Base-by-base conservation (phyloP, 208 protist genomes). In the Leishmania braziliensis region DNA sequence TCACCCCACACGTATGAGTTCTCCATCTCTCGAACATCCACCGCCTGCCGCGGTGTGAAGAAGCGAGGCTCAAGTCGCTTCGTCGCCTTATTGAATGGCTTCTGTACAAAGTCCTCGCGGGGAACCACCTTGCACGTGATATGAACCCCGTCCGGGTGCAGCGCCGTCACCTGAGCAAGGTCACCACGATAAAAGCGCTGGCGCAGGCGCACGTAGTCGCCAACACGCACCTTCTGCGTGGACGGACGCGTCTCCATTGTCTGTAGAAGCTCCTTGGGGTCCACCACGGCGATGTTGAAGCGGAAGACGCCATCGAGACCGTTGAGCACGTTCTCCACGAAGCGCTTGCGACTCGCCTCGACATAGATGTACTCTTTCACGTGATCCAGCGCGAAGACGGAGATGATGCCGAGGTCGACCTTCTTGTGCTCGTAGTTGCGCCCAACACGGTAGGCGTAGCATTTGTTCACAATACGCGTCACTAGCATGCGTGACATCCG, bases 291-390 rank as follows among this genome's bases (percentile, higher is more conserved):
- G 77, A 98, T 97, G 56, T 95, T 93, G 79, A 90, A 94, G 36
- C 94, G 91, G 78, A 97, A 97, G 23, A 96, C 65, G 58, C 94
- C 93, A 69, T 94, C 92, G 43, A 98, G 84, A 9, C 96, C 96
- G 79, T 93, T 95, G 48, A 98, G 78, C 51, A 93, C 93, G 77
- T 95, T 95, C 85, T 95, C 90, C 36, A 98, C 96, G 86, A 97
- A 97, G 56, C 89, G 79, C 84, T 97, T 94, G 6, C 96, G 92
- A 77, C 96, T 91, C 18, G 96, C 92, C 87, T 98, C 94, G 16
- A 98, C 87, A 79, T 98, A 98, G 48, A 98, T 97, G 87, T 97
- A 98, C 88, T 98, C 94, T 70, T 94, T 94, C 70, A 97, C 90
- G 81, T 97, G 96, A 84, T 98, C 96, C 4, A 97, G 85, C 66